Base-by-base conservation (phyloP, 306 rosid genomes). In the Casuarina equisetifolia region DNA sequence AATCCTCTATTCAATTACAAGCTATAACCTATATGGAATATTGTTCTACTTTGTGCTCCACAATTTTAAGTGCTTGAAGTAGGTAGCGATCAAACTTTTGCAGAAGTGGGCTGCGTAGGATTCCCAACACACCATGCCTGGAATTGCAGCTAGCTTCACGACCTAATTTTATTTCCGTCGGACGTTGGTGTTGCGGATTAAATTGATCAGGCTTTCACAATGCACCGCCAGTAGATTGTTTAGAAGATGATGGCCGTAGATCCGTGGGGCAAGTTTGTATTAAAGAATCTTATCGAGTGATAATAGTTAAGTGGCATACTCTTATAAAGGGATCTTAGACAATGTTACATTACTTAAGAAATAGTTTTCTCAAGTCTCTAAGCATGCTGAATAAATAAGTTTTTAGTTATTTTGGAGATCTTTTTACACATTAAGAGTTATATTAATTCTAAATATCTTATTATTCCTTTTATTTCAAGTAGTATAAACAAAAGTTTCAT, bases 41-140 rank as follows among this genome's bases (percentile, higher is more conserved):
- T 57, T 83, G 55, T 49, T 57, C 75, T 20, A 38, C 77, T 75
- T 64, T 72, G 72, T 35, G 79, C 63, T 67, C 25, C 83, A 73
- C 48, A 73, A 25, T 48, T 48, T 35, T 42, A 75, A 82, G 85
- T 80, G 89, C 80, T 74, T 80, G 48, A 50, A 63, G 75, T 79
- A 74, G 78, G 75, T 69, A 40, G 70, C 55, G 12, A 39, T 52
- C 78, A 77, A 54, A 72, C 32, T 79, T 74, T 40, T 51, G 20
- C 1, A 15, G 61, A 53, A 32, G 85, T 75, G 82, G 70, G 85
- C 86, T 82, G 51, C 84, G 88, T 88, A 59, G 88, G 92, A 88
- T 82, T 84, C 76, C 89, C 90, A 86, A 62, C 57, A 68, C 17
- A 38, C 50, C 71, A 67, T 40, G 32, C 35, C 32, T 25, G 32